Base-by-base conservation (phyloP, 495 filamentous ascomycete genomes). In the Lasiosphaeria miniovina region DNA sequence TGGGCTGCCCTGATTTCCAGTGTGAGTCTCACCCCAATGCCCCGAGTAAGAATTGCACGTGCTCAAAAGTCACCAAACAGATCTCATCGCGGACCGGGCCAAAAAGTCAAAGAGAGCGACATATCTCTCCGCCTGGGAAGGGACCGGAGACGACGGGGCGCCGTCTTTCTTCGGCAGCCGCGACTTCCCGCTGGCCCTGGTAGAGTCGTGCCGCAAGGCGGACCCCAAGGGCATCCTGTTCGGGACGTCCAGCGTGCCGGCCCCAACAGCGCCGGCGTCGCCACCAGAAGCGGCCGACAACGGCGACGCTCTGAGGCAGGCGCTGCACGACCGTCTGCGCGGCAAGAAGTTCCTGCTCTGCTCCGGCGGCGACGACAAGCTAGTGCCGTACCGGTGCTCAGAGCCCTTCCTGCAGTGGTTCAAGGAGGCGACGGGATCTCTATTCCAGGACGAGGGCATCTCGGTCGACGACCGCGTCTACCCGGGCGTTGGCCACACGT, bases 1-100 rank as follows among this genome's bases (percentile, higher is more conserved):
- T 98, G 54, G 94, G 93, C 14, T 96, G 91, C 70, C 90, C 93
- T 0, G 93, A 98, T 74, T 96, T 88, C 66, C 81, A 86, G 61
- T 76, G 88, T 70, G 54, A 74, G 78, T 76, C 11, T 36, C 49
- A 14, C 40, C 45, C 52, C 12, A 31, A 51, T 48, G 60, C 57
- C n/a, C 9, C 49, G 17, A 40, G 6, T 52, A 24, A 7, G 3
- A 52, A 11, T 8, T 55, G 10, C 7, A 8, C 5, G 24, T 55
- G 6, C 36, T 34, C 11, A 15, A n/a, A n/a, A 58, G 45, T 40
- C 1, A 9, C 0, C 8, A 4, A 2, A 12, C 36, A 84, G 81
- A 71, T 34, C 74, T 96, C 31, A 86, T 96, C 82, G 77, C 77
- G 15, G 86, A 94, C 65, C 90, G 92, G 6, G 92, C 92, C 1